Evolutionary conservation across 148 eudicot species (phyloP), one percentile per base, ranked within the genome.

Genomic region (Camellia granthamiana): DNA sequence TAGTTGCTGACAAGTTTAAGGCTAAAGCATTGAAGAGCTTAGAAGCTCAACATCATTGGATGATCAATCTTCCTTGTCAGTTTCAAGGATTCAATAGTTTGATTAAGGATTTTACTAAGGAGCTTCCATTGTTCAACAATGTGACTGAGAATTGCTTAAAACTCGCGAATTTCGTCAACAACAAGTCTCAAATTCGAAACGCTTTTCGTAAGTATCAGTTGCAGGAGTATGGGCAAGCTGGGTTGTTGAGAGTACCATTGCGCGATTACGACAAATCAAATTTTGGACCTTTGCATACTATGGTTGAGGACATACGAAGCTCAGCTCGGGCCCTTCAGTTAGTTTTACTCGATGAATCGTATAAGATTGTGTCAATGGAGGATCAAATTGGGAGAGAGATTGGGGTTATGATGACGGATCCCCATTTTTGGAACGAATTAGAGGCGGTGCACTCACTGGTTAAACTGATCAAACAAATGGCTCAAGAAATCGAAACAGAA

Each of bases 51-150:
- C 85, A 93, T 86, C 98, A 84, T 19, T 96, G 97, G 98, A 93
- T 96, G 99, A 86, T 96, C 41, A 96, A 96, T 62, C 88, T 93
- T 52, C 84, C 88, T 49, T 96, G 99, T 84, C 99, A 93, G 85
- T 87, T 81, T 81, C 95, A 88, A 60, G 99, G 90, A 15, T 87
- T 96, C 64, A 76, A 68, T 82, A 85, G 89, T 74, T 86, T 96
- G 89, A 88, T 96, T 68, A 91, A 96, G 87, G 98, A 96, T 77
- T 93, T 96, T 46, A 85, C 77, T 56, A 87, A 86, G 72, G 99
- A 90, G 83, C 88, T 96, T 69, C 95, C 97, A 2, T 85, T 96
- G 83, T 92, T 96, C 82, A 86, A 83, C 56, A 89, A 83, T 81
- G 98, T 91, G 72, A 86, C 88, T 77, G 92, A 87, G 9, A 92